These are phyloP conservation scores for Sabuloglossum arenarium DNA, from an alignment of 495 filamentous ascomycete species.

Conservation along the genomic window DNA sequence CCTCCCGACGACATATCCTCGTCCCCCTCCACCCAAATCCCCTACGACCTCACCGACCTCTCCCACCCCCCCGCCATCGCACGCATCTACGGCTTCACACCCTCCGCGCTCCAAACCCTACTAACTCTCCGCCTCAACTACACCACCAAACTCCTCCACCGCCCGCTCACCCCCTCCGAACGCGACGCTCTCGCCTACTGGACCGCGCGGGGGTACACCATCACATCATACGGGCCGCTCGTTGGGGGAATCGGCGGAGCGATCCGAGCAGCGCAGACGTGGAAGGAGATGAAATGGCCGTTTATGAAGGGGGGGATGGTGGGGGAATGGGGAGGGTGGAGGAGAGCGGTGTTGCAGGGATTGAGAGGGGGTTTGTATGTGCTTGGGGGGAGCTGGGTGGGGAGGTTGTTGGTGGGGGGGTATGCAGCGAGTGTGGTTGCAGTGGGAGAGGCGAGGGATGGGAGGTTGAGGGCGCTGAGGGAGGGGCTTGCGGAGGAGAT, in stretches of 20 bases:
- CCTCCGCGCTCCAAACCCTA: neutral
- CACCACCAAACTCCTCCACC: neutral
- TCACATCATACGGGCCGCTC: neutral
- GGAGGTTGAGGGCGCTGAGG: neutral
- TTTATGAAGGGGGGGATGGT: neutral
- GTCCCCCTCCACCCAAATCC: neutral
- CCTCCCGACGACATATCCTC: neutral
- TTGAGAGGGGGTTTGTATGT: neutral
- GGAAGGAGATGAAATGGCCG: neutral
- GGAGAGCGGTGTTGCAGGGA: neutral
- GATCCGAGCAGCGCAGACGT: neutral
- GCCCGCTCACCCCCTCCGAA: neutral
- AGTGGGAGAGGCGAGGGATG: neutral
- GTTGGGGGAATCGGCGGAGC: neutral
- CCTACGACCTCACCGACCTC: neutral
- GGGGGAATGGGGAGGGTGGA: neutral
- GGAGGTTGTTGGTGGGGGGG: neutral
- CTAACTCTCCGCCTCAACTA: neutral
- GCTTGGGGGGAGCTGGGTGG: neutral
- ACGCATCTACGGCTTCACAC: neutral
- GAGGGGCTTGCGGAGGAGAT: neutral
- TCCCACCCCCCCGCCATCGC: neutral
- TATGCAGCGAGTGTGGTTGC: neutral
- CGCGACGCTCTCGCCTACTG: neutral
- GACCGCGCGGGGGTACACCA: neutral